A percentile compares a stretch with the other conserved stretches of the same genome.
Conservation (phyloP, 306 rosid species). For the Abrus precatorius region DNA sequence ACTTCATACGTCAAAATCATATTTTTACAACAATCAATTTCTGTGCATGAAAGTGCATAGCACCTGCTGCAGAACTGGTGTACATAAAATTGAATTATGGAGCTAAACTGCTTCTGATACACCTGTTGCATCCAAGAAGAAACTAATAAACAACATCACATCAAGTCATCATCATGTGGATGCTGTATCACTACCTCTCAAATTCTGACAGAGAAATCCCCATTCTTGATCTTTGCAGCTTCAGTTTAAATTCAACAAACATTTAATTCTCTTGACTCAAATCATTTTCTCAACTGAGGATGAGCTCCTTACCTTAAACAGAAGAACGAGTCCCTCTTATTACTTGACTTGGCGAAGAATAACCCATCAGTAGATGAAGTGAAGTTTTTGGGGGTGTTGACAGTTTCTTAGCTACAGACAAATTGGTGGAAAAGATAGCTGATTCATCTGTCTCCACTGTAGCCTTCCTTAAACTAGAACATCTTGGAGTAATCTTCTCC, state of each 20-base stretch:
- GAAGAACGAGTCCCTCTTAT: conserved; percentile 56
- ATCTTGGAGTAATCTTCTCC: conserved; percentile 49
- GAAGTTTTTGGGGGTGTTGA: conserved; percentile 58
- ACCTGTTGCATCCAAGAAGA: neutral
- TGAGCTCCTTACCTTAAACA: conserved; percentile 46
- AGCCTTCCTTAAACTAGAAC: conserved; percentile 45
- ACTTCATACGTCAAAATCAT: conserved; percentile 34
- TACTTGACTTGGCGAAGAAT: conserved; percentile 78
- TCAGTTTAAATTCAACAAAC: conserved; percentile 24
- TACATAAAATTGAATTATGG: conserved; percentile 27
- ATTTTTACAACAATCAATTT: conserved; percentile 29
- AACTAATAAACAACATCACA: conserved; percentile 11
- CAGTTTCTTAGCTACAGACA: conserved; percentile 43
- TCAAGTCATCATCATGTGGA: neutral
- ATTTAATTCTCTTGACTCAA: neutral
- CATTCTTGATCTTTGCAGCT: conserved; percentile 15
- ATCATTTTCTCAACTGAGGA: conserved; percentile 43
- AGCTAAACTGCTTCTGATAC: conserved; percentile 19
- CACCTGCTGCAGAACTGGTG: conserved; percentile 23
- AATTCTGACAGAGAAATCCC: neutral
- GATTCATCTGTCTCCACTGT: conserved; percentile 42
- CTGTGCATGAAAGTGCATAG: neutral
- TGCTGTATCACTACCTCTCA: neutral
- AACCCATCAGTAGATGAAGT: conserved; percentile 88
- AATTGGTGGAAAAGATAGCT: conserved; percentile 48